A percentile compares a stretch with the other conserved stretches of the same genome.
These are phyloP conservation scores for Carex sylvatica DNA, from an alignment of 202 grass and related monocot species.

Conservation along the genomic window DNA sequence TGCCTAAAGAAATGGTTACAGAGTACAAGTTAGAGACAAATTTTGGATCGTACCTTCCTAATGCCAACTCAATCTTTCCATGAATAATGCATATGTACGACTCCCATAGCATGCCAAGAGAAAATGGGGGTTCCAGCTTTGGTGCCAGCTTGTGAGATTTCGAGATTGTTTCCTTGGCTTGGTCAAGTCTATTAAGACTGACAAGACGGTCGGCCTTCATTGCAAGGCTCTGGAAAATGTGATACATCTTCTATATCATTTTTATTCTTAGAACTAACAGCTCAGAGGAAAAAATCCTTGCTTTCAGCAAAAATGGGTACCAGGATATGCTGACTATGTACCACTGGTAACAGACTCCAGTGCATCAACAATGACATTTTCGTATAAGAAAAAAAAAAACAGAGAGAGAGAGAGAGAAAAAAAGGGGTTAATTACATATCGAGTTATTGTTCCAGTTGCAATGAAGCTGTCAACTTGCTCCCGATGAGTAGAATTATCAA, in stretches of 20 bases:
- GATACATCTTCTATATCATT: too few relatives aligned
- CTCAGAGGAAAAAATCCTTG: too few relatives aligned
- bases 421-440: conserved; percentile 9
- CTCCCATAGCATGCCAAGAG: conserved; percentile 3
- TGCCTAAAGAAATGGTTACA: not conserved
- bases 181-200: conserved; percentile 14
- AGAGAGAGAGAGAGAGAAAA: too few relatives aligned
- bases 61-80: conserved; percentile 34
- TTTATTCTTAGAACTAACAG: too few relatives aligned
- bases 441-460: conserved; percentile 27
- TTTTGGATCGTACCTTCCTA: conserved; percentile 30
- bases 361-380: too few relatives aligned
- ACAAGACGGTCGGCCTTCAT: conserved; percentile 36
- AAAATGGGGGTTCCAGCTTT: not conserved
- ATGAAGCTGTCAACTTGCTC: conserved; percentile 35
- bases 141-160: conserved; percentile 20
- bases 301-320: too few relatives aligned
- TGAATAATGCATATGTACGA: conserved; percentile 19
- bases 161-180: conserved; percentile 28
- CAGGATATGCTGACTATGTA: too few relatives aligned
- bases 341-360: too few relatives aligned
- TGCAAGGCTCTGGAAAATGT: conserved; percentile 36
- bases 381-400: too few relatives aligned
- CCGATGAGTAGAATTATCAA: conserved; percentile 25
- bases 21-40: not conserved